Evolutionary conservation across 257 asterid species (phyloP).

Genomic region (Nemophila menziesii): DNA sequence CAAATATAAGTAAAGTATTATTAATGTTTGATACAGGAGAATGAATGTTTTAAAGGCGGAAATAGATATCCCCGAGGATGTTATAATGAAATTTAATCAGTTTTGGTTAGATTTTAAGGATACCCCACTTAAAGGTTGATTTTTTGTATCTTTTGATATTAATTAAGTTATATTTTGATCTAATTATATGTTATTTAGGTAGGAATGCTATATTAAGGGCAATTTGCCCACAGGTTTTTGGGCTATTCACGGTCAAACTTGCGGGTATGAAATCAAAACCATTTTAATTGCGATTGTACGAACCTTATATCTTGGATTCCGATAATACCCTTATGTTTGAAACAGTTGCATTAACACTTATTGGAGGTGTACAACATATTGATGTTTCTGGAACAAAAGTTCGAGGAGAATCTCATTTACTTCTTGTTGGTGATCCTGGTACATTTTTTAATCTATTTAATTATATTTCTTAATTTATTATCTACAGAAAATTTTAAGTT

Average conservation of each 20-base stretch:
- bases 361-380: constrained; percentile 95
- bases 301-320: not conserved
- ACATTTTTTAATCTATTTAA: constrained; percentile 12
- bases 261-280: constrained; percentile 44
- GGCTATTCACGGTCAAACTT: constrained; percentile 96
- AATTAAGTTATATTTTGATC: constrained; percentile 7
- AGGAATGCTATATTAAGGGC: constrained; percentile 85
- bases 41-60: constrained; percentile 71
- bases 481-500: constrained; percentile 2
- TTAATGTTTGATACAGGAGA: constrained; percentile 39
- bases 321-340: constrained; percentile 17
- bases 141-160: not conserved
- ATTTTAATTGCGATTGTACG: not conserved
- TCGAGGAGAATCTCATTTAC: constrained; percentile 96
- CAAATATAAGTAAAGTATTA: not conserved
- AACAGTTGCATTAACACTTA: constrained; percentile 75
- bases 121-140: constrained; percentile 68
- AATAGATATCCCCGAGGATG: constrained; percentile 64
- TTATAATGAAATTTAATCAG: constrained; percentile 48
- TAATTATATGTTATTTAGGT: too few species aligned
- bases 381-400: constrained; percentile 95
- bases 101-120: constrained; percentile 74
- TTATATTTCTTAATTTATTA: constrained; percentile 1
- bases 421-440: constrained; percentile 99
- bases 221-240: constrained; percentile 92